Evolutionary conservation across 495 filamentous ascomycete species (phyloP), one percentile per base, ranked within the genome.

Genomic region (Penicillium ucsense): DNA sequence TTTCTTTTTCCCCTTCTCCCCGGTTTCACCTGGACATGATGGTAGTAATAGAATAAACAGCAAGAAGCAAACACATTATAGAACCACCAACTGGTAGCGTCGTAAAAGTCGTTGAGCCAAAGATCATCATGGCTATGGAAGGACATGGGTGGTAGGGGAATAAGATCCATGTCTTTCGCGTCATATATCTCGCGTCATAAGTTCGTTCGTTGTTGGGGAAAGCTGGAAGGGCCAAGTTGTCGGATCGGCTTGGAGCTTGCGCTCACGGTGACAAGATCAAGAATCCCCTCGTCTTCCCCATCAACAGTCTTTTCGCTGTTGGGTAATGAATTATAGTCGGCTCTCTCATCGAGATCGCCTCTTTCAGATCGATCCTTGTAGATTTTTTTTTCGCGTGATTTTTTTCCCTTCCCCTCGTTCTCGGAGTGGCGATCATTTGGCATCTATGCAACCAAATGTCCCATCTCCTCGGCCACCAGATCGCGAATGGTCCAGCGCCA

Each of bases 401-500:
- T 27, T 12, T 10, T 20, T n/a, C 29, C 12, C 9, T 41, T 41
- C 27, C 10, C 8, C 39, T 38, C 33, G 39, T 9, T 5, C 40
- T 20, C 20, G 20, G 20, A 20, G 20, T 20, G 20, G 1, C 20
- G 2, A 20, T 20, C 20, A 20, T 20, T 20, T 20, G 20, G 2
- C 20, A 20, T 20, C 39, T 43, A 43, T 12, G 30, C 41, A 12
- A 40, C 43, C 29, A 43, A 12, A 42, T 49, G 35, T 7, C 32
- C 35, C 33, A 37, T 56, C 36, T 62, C 59, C 40, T 61, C 61
- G 41, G 59, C 51, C 41, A 71, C 67, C 36, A 73, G 43, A 57
- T 74, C 72, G 45, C 74, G 68, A 39, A 80, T 77, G 41, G 68
- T 67, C 81, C 80, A 81, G 56, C 72, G 65, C 74, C 78, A 79